Conservation (phyloP, 75 land plant genomes). For the Pinus tabuliformis region DNA sequence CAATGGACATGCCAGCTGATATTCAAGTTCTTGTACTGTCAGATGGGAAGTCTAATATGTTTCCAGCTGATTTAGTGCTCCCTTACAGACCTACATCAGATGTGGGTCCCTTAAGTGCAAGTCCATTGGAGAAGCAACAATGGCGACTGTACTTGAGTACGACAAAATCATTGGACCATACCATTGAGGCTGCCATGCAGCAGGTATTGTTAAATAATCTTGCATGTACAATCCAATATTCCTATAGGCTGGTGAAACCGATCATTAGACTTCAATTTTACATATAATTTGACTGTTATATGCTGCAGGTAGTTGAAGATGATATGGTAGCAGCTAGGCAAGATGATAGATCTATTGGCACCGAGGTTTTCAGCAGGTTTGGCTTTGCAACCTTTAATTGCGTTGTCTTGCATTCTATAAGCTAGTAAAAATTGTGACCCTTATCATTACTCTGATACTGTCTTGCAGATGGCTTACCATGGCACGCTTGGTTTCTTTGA, state of each 20-base stretch:
- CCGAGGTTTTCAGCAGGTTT: slow-evolving; percentile 75
- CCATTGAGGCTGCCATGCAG: slow-evolving; percentile 57
- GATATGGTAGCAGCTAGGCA: slow-evolving; percentile 85
- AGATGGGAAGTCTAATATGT: slow-evolving; percentile 78
- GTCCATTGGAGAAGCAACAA: slow-evolving; percentile 31
- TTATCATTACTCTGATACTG: background rate
- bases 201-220: slow-evolving; percentile 33
- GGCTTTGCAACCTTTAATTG: background rate
- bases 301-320: slow-evolving; percentile 74
- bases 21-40: slow-evolving; percentile 77
- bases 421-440: too few relatives aligned
- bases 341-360: slow-evolving; percentile 62
- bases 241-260: background rate
- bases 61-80: slow-evolving; percentile 84
- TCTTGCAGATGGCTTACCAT: slow-evolving; percentile 77
- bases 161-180: slow-evolving; percentile 45
- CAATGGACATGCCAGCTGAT: slow-evolving; percentile 88
- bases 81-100: slow-evolving; percentile 62
- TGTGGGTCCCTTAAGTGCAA: slow-evolving; percentile 8
- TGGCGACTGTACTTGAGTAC: slow-evolving; percentile 85
- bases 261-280: background rate
- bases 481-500: slow-evolving; percentile 75
- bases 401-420: background rate
- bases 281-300: background rate
- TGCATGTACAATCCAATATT: background rate